Conservation (phyloP, 2,329 filamentous ascomycete species). For the Colletotrichum horii region DNA sequence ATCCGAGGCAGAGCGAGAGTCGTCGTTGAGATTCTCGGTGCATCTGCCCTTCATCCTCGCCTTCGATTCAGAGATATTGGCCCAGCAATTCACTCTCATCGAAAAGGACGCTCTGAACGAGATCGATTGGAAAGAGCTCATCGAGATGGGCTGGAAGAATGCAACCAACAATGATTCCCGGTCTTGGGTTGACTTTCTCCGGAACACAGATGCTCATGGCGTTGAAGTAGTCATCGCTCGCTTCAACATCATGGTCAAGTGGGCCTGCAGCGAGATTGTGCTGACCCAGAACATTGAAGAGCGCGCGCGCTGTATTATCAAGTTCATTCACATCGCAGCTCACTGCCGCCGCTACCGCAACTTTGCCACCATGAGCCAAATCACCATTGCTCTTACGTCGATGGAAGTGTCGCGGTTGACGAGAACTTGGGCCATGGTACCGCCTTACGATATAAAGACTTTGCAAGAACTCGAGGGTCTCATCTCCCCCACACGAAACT, state of each 20-base stretch:
- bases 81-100: conserved; percentile 84
- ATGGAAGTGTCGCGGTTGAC: conserved; percentile 72
- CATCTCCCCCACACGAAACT: conserved; percentile 79
- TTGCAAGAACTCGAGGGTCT: conserved; percentile 73
- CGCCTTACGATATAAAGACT: conserved; percentile 67
- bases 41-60: conserved; percentile 83
- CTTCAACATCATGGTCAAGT: conserved; percentile 89
- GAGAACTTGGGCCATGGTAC: conserved; percentile 75
- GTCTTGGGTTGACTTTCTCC: conserved; percentile 84
- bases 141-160: conserved; percentile 84
- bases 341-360: conserved; percentile 80
- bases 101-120: conserved; percentile 87
- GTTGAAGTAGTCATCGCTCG: conserved; percentile 85
- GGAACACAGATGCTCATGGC: conserved; percentile 73
- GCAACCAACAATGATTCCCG: conserved; percentile 66
- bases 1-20: conserved; percentile 27
- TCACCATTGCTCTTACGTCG: conserved; percentile 77
- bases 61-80: conserved; percentile 79
- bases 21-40: conserved; percentile 47
- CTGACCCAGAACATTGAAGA: conserved; percentile 76
- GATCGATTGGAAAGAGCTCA: conserved; percentile 87
- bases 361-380: conserved; percentile 83
- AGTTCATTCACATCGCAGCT: conserved; percentile 80
- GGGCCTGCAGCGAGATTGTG: conserved; percentile 81
- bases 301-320: conserved; percentile 77